Evolutionary conservation across 306 rosid species (phyloP).

Genomic region (Citrullus amarus): DNA sequence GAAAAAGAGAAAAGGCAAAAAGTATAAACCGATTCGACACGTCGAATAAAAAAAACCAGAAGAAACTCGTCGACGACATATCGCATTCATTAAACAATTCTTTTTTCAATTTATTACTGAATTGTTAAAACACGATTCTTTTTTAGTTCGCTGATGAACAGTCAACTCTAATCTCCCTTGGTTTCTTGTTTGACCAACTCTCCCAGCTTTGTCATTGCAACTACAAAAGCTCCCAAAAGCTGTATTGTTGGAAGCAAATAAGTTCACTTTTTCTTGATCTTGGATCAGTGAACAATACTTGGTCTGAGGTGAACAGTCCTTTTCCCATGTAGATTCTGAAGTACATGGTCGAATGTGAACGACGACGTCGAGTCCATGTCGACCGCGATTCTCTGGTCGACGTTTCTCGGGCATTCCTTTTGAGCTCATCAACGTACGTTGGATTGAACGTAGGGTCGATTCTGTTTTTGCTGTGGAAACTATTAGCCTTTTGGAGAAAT

Average conservation of each 20-base stretch:
- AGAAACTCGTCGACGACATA: neutral
- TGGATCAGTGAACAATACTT: constrained; percentile 36
- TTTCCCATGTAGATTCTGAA: constrained; percentile 75
- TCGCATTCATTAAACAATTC: neutral
- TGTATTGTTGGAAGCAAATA: constrained; percentile 46
- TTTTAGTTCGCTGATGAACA: constrained; percentile 40
- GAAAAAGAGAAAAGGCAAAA: neutral
- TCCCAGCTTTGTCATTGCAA: constrained; percentile 62
- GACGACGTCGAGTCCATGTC: constrained; percentile 55
- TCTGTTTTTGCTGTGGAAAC: constrained; percentile 36
- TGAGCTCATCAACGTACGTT: constrained; percentile 40
- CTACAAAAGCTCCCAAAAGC: constrained; percentile 53
- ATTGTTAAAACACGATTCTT: neutral
- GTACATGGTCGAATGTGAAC: constrained; percentile 38
- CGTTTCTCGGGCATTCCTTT: constrained; percentile 40
- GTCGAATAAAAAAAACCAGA: neutral
- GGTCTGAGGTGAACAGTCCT: constrained; percentile 77
- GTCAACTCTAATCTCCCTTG: constrained; percentile 58
- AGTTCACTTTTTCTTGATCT: constrained; percentile 48
- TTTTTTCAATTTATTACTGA: neutral
- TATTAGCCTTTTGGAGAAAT: constrained; percentile 40
- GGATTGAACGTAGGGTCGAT: constrained; percentile 53
- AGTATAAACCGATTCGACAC: neutral
- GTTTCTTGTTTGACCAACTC: constrained; percentile 41
- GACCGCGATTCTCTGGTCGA: constrained; percentile 45